Base-by-base conservation (phyloP, 768 basidiomycete species). In the Boletus sp. region DNA sequence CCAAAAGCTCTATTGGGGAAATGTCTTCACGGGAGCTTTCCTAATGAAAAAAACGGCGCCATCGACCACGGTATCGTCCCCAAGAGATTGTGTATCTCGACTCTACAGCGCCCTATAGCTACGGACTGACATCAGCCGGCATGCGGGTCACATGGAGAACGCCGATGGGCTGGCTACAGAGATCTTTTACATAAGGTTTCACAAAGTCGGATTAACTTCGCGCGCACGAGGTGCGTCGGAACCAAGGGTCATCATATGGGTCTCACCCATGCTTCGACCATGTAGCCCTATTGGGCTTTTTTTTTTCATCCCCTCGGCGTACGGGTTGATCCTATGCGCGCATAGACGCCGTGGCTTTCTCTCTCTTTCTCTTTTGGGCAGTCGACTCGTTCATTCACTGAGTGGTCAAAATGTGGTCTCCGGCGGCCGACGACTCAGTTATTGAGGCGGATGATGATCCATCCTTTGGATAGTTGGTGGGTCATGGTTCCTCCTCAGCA, bases 131-230 rank as follows among this genome's bases (percentile, higher is more conserved):
- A 59, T 58, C 24, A 28, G 35, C 18, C 14, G 7, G n/a, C n/a
- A n/a, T 47, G 59, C 47, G 55, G 64, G 41, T 64, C 66, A 20
- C 50, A 52, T 56, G 51, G 18, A 54, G 67, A 64, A 62, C 40
- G 14, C 55, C 55, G 51, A 58, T 32, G 10, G n/a, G n/a, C n/a
- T n/a, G n/a, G 15, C 15, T 45, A 36, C 35, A 24, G 29, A 29
- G 15, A 20, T 12, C 28, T 52, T 55, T 66, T 58, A 53, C 59
- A 62, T 48, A 66, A 62, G 45, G 62, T 66, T 61, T 54, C 45
- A 28, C 55, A 41, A 44, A 33, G 15, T 11, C 28, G 5, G 59
- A 57, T 64, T 51, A 62, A 45, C 56, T 67, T 62, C 18, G 51
- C 4, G 35, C 6, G n/a, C 63, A 62, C 37, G 57, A 59, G 65